Evolutionary conservation across 306 rosid species (phyloP).

Genomic region (Pterocarpus macrocarpus): DNA sequence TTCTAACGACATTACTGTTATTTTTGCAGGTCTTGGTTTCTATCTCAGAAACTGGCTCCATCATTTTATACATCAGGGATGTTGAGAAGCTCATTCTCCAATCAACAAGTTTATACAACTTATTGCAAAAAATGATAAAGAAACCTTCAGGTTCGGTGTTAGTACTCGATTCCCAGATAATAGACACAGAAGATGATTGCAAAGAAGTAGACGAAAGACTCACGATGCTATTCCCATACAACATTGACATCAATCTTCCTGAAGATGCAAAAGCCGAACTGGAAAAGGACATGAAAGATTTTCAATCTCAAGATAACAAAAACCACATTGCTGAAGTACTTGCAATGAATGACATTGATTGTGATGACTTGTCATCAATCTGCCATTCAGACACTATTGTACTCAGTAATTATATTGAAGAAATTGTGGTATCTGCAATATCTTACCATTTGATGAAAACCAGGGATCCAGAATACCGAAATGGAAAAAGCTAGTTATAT

Average conservation of each 20-base stretch:
- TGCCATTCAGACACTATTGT: conserved; percentile 72
- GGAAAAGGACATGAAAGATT: conserved; percentile 73
- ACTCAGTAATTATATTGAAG: conserved; percentile 75
- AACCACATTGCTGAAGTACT: conserved; percentile 90
- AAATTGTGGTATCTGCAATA: conserved; percentile 83
- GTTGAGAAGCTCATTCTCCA: no score
- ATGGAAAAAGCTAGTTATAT: conserved; percentile 91
- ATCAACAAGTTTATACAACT: no score
- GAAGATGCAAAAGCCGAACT: conserved; percentile 82
- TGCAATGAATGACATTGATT: conserved; percentile 87
- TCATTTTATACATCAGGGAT: no score
- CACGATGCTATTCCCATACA: conserved; percentile 69
- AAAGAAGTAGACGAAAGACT: conserved; percentile 70
- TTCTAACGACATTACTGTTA: no score
- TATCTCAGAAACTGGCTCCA: no score
- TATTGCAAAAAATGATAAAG: no score
- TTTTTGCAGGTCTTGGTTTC: no score
- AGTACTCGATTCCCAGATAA: no score
- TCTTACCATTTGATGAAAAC: conserved; percentile 76
- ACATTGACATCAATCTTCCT: conserved; percentile 68
- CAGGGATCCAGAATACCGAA: conserved; percentile 81
- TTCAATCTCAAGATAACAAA: conserved; percentile 83
- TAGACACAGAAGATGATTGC: no score
- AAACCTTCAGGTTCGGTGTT: no score
- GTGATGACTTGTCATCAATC: conserved; percentile 76